phyloP scores from a whole-genome alignment of 108 stramenopile species.

The Conticribra guillardii region DNA sequence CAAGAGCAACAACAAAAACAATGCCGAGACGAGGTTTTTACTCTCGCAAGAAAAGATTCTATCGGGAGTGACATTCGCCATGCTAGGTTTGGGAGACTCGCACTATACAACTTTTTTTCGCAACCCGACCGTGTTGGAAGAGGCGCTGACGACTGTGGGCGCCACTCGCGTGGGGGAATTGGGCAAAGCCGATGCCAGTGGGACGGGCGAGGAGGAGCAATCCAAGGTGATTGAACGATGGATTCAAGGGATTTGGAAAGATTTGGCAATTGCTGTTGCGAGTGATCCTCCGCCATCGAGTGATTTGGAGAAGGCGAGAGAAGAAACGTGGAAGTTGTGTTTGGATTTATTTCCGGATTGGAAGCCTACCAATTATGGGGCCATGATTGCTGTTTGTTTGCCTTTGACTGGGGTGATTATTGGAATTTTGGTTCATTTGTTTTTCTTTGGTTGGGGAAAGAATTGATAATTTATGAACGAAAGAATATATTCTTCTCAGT shows the following conservation, averaged over 20 bases:
- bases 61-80: constrained; percentile 18
- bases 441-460: not conserved
- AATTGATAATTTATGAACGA: too few relatives aligned
- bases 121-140: constrained; percentile 72
- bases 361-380: constrained; percentile 17
- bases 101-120: constrained; percentile 65
- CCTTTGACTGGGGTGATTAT: constrained; percentile 22
- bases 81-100: constrained; percentile 66
- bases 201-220: constrained; percentile 62
- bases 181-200: constrained; percentile 82
- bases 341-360: constrained; percentile 42
- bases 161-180: constrained; percentile 64
- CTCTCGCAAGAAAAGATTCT: constrained; percentile 13
- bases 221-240: constrained; percentile 59
- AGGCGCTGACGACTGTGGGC: constrained; percentile 62
- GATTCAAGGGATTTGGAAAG: constrained; percentile 43
- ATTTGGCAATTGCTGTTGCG: constrained; percentile 30
- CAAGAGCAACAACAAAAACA: constrained; percentile 3
- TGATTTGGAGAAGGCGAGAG: constrained; percentile 27
- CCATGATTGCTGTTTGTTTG: constrained; percentile 21
- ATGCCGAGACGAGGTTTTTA: constrained; percentile 48
- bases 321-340: constrained; percentile 44
- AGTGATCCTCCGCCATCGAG: not conserved
- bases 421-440: constrained; percentile 34
- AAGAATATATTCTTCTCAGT: too few relatives aligned